A percentile compares a stretch with the other conserved stretches of the same genome.
Evolutionary conservation across 1,284 basidiomycete genomes (phyloP).

Genomic region (Meira nashicola): DNA sequence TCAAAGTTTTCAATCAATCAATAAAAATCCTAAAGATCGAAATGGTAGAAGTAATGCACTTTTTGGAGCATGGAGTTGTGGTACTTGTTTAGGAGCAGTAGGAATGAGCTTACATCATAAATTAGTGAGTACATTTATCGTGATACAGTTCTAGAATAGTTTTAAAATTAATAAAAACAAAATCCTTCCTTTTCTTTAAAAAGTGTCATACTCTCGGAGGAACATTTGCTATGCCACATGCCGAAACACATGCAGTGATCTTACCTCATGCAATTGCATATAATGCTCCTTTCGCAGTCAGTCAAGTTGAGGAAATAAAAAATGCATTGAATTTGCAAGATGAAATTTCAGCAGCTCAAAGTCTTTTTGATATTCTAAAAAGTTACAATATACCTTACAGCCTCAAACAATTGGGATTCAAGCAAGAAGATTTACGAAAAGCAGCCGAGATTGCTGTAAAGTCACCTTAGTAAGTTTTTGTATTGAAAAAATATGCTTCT

Average conservation of each 20-base stretch:
- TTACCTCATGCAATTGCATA: constrained; percentile 57
- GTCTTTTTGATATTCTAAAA: neutral
- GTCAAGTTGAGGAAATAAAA: neutral
- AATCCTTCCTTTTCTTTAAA: no score
- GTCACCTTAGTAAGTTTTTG: neutral
- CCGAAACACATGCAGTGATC: constrained; percentile 58
- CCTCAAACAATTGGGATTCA: neutral
- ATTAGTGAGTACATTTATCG: neutral
- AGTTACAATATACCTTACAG: neutral
- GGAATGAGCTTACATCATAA: constrained; percentile 59
- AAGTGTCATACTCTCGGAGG: constrained; percentile 58
- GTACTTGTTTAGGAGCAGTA: constrained; percentile 55
- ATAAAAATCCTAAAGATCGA: neutral
- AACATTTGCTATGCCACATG: constrained; percentile 57
- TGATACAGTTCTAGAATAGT: neutral
- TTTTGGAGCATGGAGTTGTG: constrained; percentile 57
- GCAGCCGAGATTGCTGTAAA: constrained; percentile 1
- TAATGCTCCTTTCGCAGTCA: constrained; percentile 34
- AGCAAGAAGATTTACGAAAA: neutral
- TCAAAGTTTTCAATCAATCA: neutral
- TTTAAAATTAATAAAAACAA: no score
- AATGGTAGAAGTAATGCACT: constrained; percentile 45
- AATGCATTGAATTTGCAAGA: neutral
- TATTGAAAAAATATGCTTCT: neutral
- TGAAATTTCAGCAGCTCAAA: neutral